phyloP scores from a whole-genome alignment of 2,329 filamentous ascomycete species.

The Alternaria postmessia region DNA sequence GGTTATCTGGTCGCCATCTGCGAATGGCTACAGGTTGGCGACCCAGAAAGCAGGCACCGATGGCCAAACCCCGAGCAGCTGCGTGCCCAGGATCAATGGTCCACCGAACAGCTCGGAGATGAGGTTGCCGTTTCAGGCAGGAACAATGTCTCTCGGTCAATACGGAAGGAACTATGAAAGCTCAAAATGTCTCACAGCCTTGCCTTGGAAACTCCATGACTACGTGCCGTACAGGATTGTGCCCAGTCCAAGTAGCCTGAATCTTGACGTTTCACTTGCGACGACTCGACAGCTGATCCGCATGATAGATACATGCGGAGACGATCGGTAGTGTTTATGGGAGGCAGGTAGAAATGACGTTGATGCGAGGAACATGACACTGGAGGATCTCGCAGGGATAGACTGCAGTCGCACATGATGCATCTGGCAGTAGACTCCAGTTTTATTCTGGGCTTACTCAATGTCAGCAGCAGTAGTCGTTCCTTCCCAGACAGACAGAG shows the following conservation, averaged over 20 bases:
- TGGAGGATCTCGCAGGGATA: constrained; percentile 1
- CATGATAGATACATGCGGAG: constrained; percentile 8
- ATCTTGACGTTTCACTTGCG: not conserved
- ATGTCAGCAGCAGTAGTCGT: not conserved
- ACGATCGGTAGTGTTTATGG: constrained; percentile 9
- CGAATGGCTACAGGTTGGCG: not conserved
- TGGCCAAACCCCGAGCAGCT: not conserved
- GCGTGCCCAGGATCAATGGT: not conserved
- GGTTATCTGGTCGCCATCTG: not conserved
- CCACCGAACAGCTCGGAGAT: constrained; percentile 5
- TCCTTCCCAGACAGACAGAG: not conserved
- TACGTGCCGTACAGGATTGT: not conserved
- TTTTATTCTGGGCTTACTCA: not conserved
- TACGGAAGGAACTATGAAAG: not conserved
- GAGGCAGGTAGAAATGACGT: constrained; percentile 9
- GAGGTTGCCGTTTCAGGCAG: constrained; percentile 4
- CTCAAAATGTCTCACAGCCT: not conserved
- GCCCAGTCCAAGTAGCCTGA: not conserved
- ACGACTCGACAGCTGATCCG: not conserved
- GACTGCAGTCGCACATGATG: not conserved
- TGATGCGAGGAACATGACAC: not conserved
- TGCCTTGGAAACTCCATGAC: not conserved
- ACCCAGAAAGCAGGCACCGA: not conserved
- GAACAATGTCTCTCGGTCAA: not conserved
- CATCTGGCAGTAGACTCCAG: not conserved